Evolutionary conservation across 2,329 filamentous ascomycete genomes (phyloP).

Genomic region (Zasmidium citrigriseum): DNA sequence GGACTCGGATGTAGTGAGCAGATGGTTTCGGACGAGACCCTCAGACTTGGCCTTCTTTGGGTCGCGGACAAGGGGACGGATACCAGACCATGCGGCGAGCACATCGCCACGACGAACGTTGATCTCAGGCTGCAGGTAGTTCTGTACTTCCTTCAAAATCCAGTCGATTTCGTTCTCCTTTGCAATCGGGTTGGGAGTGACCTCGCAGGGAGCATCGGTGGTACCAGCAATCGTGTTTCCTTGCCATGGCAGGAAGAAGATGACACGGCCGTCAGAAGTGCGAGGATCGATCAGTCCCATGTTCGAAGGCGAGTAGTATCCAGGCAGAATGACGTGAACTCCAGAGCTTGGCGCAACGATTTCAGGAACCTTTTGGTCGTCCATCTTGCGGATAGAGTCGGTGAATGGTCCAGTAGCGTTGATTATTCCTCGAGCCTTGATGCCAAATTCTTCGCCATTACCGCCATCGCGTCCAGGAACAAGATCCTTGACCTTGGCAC

Average conservation of each 20-base stretch:
- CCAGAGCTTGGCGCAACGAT: constrained; percentile 85
- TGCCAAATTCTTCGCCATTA: constrained; percentile 63
- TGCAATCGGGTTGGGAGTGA: constrained; percentile 72
- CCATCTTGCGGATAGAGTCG: constrained; percentile 82
- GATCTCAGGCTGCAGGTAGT: constrained; percentile 81
- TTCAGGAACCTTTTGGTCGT: constrained; percentile 69
- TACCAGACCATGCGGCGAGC: constrained; percentile 87
- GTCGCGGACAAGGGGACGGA: constrained; percentile 81
- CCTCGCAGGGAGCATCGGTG: constrained; percentile 74
- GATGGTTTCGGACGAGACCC: constrained; percentile 82
- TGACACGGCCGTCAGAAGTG: constrained; percentile 84
- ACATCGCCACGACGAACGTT: constrained; percentile 82
- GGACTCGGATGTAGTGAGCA: constrained; percentile 76
- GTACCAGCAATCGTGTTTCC: constrained; percentile 90
- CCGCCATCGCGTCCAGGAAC: constrained; percentile 67
- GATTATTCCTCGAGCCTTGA: constrained; percentile 78
- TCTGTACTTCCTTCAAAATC: constrained; percentile 81
- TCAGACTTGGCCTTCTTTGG: constrained; percentile 84
- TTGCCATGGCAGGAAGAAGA: constrained; percentile 93
- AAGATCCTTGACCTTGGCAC: constrained; percentile 71
- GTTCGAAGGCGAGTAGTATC: constrained; percentile 80
- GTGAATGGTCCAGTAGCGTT: constrained; percentile 89
- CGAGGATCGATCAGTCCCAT: constrained; percentile 87
- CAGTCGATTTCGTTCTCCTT: constrained; percentile 84
- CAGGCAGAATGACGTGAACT: constrained; percentile 82